phyloP scores from a whole-genome alignment of 1,284 basidiomycete genomes.

The Sanguinoderma infundibulare region DNA sequence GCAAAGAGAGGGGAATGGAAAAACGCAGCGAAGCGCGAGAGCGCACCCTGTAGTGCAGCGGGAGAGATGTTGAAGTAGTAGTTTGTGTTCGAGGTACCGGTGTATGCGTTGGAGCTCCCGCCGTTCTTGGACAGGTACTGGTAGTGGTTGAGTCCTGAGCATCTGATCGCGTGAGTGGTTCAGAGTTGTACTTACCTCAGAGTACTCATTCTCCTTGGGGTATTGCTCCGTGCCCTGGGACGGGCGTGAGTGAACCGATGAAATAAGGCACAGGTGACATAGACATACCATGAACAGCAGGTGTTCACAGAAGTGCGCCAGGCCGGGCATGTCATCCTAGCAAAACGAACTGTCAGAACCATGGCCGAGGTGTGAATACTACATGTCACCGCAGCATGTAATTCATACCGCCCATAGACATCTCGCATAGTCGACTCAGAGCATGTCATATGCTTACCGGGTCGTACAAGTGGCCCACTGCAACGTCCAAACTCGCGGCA shows the following conservation, averaged over 20 bases:
- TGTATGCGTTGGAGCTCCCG: constrained; percentile 94
- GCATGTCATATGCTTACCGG: constrained; percentile 64
- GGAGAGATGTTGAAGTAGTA: constrained; percentile 95
- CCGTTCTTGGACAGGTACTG: constrained; percentile 91
- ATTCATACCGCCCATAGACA: too few relatives aligned
- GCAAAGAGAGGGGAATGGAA: constrained; percentile 94
- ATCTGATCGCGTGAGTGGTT: not conserved
- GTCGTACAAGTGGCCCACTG: constrained; percentile 93
- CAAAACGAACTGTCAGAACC: not conserved
- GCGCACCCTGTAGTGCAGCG: constrained; percentile 80
- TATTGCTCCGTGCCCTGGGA: constrained; percentile 79
- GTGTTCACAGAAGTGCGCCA: constrained; percentile 96
- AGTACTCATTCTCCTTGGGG: constrained; percentile 93
- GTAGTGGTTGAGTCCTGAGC: not conserved
- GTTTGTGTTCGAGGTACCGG: constrained; percentile 92
- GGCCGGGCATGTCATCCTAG: constrained; percentile 85
- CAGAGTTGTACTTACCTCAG: constrained; percentile 55
- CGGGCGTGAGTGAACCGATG: not conserved
- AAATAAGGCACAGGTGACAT: not conserved
- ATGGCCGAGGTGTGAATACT: too few relatives aligned
- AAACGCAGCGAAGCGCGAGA: constrained; percentile 93
- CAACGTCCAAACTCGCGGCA: constrained; percentile 93
- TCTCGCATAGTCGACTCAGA: not conserved
- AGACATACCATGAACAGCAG: constrained; percentile 85
- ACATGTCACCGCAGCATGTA: not conserved